These are phyloP conservation scores for Candida caryicola DNA, from an alignment of 805 yeast genomes.

Conservation along the genomic window DNA sequence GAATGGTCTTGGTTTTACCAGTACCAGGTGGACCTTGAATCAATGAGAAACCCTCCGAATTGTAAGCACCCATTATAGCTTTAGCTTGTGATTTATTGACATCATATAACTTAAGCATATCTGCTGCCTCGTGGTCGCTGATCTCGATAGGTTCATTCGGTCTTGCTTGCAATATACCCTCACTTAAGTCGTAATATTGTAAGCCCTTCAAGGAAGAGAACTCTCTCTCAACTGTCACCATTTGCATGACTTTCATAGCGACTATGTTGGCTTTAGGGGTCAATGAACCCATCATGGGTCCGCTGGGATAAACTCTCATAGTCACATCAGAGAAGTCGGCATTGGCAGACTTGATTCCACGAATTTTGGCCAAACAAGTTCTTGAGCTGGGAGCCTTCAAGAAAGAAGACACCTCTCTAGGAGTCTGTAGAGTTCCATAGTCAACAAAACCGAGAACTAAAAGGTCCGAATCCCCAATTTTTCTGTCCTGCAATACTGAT, in stretches of 20 bases:
- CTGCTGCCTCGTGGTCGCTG: conserved; percentile 35
- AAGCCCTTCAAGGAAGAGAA: conserved; percentile 79
- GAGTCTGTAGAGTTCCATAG: conserved; percentile 13
- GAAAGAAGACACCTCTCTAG: conserved; percentile 20
- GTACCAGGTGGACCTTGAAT: conserved; percentile 98
- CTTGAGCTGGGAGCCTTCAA: conserved; percentile 28
- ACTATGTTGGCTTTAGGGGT: conserved; percentile 62
- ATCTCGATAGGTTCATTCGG: conserved; percentile 47
- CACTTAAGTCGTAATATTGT: conserved; percentile 73
- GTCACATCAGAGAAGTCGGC: conserved; percentile 74
- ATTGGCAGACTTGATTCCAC: conserved; percentile 63
- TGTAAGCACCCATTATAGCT: conserved; percentile 76
- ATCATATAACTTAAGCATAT: conserved; percentile 47
- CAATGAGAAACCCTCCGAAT: conserved; percentile 72
- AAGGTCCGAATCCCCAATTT: conserved; percentile 73
- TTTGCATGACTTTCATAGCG: conserved; percentile 75
- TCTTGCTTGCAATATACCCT: conserved; percentile 61
- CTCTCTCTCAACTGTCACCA: conserved; percentile 93
- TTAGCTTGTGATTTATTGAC: conserved; percentile 88
- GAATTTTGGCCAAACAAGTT: conserved; percentile 80
- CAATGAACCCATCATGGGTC: conserved; percentile 51
- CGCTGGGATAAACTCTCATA: conserved; percentile 58
- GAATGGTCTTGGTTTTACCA: conserved; percentile 95
- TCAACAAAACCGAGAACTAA: conserved; percentile 50
- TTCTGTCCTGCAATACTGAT: conserved; percentile 46